These are phyloP conservation scores for Neotropicomus parvogracilis DNA, from an alignment of 1,284 basidiomycete species.

Conservation along the genomic window DNA sequence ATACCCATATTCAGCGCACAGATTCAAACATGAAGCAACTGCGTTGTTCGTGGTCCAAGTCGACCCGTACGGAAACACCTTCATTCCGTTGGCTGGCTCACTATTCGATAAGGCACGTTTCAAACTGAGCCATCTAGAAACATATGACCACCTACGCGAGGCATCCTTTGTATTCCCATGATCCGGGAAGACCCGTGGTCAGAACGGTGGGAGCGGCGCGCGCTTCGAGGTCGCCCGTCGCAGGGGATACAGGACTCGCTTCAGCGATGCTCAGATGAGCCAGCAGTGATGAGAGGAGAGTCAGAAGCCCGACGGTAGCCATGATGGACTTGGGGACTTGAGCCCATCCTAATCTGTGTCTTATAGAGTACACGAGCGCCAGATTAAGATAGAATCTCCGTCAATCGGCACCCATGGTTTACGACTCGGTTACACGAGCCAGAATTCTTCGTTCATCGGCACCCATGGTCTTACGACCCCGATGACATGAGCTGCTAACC, in stretches of 20 bases:
- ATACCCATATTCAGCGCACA: constrained; percentile 64
- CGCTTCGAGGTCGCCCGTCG: constrained; percentile 46
- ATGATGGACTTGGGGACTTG: constrained; percentile 6
- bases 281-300: neutral
- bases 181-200: constrained; percentile 54
- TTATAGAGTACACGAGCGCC: constrained; percentile 3
- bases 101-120: constrained; percentile 17
- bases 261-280: neutral
- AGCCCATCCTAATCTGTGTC: neutral
- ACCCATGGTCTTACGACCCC: too few relatives aligned
- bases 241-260: constrained; percentile 40
- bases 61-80: constrained; percentile 59
- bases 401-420: too few relatives aligned
- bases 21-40: constrained; percentile 54
- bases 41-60: constrained; percentile 59
- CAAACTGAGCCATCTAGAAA: neutral
- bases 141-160: constrained; percentile 45
- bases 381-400: neutral
- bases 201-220: constrained; percentile 57
- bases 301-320: constrained; percentile 5
- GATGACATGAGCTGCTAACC: too few relatives aligned
- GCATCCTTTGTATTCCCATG: constrained; percentile 66
- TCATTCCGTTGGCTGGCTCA: constrained; percentile 33
- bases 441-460: too few relatives aligned
- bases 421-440: too few relatives aligned